Evolutionary conservation across 306 rosid genomes (phyloP).

Genomic region (Trifolium pratense): DNA sequence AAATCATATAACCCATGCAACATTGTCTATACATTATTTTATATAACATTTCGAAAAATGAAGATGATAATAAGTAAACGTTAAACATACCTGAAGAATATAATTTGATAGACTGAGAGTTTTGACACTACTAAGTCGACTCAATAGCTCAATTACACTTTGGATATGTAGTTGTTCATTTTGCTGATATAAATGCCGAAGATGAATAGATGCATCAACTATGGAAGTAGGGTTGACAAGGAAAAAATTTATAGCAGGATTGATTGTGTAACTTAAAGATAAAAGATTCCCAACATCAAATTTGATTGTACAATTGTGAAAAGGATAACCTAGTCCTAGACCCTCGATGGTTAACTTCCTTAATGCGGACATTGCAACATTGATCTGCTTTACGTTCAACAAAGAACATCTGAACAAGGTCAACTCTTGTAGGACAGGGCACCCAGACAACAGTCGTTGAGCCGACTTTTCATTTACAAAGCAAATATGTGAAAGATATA

Average conservation of each 20-base stretch:
- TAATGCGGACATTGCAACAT: constrained; percentile 3
- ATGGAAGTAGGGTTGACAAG: not conserved
- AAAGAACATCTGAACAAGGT: constrained; percentile 10
- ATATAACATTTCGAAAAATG: not conserved
- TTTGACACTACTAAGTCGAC: not conserved
- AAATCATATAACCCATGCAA: too few species aligned
- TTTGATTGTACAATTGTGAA: not conserved
- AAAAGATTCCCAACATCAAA: not conserved
- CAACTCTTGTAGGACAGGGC: constrained; percentile 23
- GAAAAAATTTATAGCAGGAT: not conserved
- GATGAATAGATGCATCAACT: not conserved
- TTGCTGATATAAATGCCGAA: not conserved
- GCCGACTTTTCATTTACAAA: constrained; percentile 27
- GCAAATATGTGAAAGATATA: not conserved
- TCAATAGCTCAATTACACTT: not conserved
- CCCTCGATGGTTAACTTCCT: not conserved
- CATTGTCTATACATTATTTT: not conserved
- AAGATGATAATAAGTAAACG: not conserved
- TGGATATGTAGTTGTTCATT: not conserved
- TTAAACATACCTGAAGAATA: not conserved
- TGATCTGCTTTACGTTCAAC: not conserved
- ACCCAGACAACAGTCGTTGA: constrained; percentile 26
- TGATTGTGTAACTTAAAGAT: not conserved
- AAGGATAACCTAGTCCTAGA: not conserved
- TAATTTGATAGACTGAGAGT: not conserved